Evolutionary conservation across 1,284 basidiomycete species (phyloP), one percentile per base, ranked within the genome.

Genomic region (Sphaerobolus stellatus): DNA sequence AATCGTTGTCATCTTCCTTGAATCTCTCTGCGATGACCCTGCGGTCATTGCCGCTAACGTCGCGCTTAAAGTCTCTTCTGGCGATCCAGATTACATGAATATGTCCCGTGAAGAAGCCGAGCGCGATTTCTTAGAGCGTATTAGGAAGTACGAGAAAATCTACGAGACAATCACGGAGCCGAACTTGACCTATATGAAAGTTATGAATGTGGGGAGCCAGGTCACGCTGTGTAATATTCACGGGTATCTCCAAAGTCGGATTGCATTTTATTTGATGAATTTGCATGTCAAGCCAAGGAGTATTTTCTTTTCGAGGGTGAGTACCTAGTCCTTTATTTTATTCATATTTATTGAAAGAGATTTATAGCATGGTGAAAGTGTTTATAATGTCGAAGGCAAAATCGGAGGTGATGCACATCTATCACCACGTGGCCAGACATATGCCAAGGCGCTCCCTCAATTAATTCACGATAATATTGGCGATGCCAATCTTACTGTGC

Each of bases 221-320:
- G 93, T 94, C 45, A 87, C 85, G 1, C 81, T 94, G 58, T 90
- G 87, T 61, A 81, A 86, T 60, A 94, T 95, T 50, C 82, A 93
- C 62, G 94, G 95, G 20, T 99, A 99, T 67, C 75, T 99, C 57
- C 93, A 97, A 68, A 94, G 91, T 77, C 87, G 97, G 33, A 96
- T 99, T 61, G 96, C 94, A 3, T 99, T 98, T 74, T 99, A 97
- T 72, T 78, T 99, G 56, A 98, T 98, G 95, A 99, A 99, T 72
- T 71, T 98, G 63, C 97, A 99, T 69, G 76, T 99, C 59, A 97
- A 98, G 65, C 96, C 97, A 13, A 80, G 97, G 58, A 94, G 90
- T 68, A 98, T 99, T 63, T 99, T 95, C 72, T 86, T 99, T 62
- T 98, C 97, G 7, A 76, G 97, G 63, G 94, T 95, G 65, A 65